Percentiles rank a stretch among this genome's conserved stretches.
phyloP scores from a whole-genome alignment of 2,329 filamentous ascomycete species.

The Colletotrichum phormii region DNA sequence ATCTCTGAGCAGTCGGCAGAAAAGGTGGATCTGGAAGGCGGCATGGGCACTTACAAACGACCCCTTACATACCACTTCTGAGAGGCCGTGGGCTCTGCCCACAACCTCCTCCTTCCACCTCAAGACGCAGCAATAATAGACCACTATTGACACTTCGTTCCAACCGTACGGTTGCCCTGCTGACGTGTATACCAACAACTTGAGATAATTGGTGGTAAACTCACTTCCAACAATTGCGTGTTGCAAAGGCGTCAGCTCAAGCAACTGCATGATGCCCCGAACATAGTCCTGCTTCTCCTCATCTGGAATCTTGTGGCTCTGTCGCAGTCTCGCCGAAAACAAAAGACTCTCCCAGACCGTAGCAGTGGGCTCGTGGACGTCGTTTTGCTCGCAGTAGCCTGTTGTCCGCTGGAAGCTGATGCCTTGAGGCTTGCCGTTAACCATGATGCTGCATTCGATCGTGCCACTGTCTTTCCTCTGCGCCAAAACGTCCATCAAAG shows the following conservation, averaged over 20 bases:
- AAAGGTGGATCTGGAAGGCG: too few species aligned
- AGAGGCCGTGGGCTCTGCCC: too few species aligned
- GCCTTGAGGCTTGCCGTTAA: constrained; percentile 17
- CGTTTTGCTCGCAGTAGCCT: constrained; percentile 42
- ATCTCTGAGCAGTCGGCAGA: too few species aligned
- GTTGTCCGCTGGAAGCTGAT: constrained; percentile 21
- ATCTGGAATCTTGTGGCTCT: constrained; percentile 63
- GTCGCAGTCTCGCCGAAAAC: constrained; percentile 74
- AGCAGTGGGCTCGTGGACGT: constrained; percentile 62
- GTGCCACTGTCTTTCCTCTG: constrained; percentile 61
- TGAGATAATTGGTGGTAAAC: neutral
- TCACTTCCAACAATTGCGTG: constrained; percentile 66
- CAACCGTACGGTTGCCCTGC: too few species aligned
- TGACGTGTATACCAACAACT: too few species aligned
- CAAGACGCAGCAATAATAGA: too few species aligned
- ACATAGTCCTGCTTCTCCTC: constrained; percentile 75
- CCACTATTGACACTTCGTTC: too few species aligned
- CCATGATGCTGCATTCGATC: constrained; percentile 39
- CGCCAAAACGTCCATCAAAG: constrained; percentile 73
- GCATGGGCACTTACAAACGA: too few species aligned
- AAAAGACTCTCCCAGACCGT: constrained; percentile 76
- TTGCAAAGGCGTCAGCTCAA: constrained; percentile 73
- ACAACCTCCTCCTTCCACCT: too few species aligned
- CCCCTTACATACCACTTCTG: too few species aligned
- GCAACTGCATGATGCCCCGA: constrained; percentile 72